Conservation (phyloP, 202 grass and related monocot genomes). For the Musa balbisiana region DNA sequence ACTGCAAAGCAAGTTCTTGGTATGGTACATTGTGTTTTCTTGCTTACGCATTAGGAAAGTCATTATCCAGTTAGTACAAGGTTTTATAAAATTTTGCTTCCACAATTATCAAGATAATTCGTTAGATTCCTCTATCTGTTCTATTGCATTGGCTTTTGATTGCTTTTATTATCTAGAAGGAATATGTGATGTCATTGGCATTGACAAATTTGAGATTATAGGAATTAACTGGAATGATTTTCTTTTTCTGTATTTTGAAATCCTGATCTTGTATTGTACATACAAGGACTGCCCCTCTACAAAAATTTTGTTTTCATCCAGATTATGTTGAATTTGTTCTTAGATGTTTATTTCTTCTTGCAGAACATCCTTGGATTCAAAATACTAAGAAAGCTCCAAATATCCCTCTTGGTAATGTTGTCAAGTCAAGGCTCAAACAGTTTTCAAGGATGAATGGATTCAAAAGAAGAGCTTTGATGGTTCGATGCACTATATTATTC, state of each 20-base stretch:
- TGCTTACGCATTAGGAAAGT: neutral
- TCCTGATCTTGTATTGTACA: too few species aligned
- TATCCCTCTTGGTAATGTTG: conserved; percentile 96
- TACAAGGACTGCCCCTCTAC: too few species aligned
- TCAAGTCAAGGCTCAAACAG: conserved; percentile 95
- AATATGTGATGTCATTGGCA: neutral
- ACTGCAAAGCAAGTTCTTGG: conserved; percentile 92
- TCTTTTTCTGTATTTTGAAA: too few species aligned
- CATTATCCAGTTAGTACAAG: neutral
- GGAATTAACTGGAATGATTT: too few species aligned
- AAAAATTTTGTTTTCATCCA: too few species aligned
- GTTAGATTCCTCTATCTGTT: neutral
- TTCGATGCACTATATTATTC: conserved; percentile 28
- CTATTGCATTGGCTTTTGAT: neutral
- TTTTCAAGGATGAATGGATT: conserved; percentile 99
- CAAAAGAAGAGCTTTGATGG: conserved; percentile 96
- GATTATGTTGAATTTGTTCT: neutral
- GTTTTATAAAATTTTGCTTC: neutral
- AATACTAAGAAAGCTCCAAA: conserved; percentile 96
- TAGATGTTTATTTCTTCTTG: conserved; percentile 10
- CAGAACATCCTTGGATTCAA: conserved; percentile 92
- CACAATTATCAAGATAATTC: neutral
- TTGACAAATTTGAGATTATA: neutral
- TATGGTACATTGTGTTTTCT: conserved; percentile 29
- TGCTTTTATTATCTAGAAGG: neutral